Percentiles rank a stretch among this genome's conserved stretches.
phyloP scores from a whole-genome alignment of 257 asterid species.

The Fraxinus pennsylvanica region DNA sequence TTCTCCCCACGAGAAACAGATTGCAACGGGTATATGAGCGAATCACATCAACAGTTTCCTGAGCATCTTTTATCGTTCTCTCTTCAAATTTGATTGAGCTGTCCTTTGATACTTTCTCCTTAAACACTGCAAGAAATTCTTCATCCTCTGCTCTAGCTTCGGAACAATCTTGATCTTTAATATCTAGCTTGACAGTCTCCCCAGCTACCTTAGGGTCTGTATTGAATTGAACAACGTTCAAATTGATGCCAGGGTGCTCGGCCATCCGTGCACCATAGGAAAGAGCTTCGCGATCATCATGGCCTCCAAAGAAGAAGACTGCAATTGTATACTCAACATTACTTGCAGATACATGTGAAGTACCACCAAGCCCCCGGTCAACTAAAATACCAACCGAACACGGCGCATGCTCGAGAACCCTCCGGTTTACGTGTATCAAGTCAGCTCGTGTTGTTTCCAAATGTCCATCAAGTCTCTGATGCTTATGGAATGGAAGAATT shows the following conservation, averaged over 20 bases:
- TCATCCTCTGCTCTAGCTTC: constrained; percentile 40
- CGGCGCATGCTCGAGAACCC: constrained; percentile 60
- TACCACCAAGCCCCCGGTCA: constrained; percentile 72
- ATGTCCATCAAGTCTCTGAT: constrained; percentile 57
- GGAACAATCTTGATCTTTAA: constrained; percentile 21
- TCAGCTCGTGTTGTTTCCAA: constrained; percentile 61
- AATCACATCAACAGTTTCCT: constrained; percentile 36
- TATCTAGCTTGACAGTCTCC: constrained; percentile 29
- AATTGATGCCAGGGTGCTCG: constrained; percentile 58
- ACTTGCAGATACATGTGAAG: constrained; percentile 58
- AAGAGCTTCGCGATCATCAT: constrained; percentile 68
- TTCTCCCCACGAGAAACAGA: constrained; percentile 54
- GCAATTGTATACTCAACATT: constrained; percentile 48
- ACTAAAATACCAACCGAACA: constrained; percentile 67
- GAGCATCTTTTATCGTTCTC: constrained; percentile 33
- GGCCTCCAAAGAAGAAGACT: constrained; percentile 65
- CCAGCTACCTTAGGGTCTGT: constrained; percentile 33
- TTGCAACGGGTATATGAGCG: constrained; percentile 41
- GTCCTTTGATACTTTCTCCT: constrained; percentile 30
- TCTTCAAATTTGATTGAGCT: constrained; percentile 52
- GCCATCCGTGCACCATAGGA: constrained; percentile 67
- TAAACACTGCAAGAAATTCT: constrained; percentile 37
- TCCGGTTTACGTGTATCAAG: constrained; percentile 51
- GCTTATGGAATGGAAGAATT: constrained; percentile 69
- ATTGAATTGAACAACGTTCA: constrained; percentile 43